These are phyloP conservation scores for Baorangia bicolor DNA, from an alignment of 768 basidiomycete genomes.

Conservation along the genomic window DNA sequence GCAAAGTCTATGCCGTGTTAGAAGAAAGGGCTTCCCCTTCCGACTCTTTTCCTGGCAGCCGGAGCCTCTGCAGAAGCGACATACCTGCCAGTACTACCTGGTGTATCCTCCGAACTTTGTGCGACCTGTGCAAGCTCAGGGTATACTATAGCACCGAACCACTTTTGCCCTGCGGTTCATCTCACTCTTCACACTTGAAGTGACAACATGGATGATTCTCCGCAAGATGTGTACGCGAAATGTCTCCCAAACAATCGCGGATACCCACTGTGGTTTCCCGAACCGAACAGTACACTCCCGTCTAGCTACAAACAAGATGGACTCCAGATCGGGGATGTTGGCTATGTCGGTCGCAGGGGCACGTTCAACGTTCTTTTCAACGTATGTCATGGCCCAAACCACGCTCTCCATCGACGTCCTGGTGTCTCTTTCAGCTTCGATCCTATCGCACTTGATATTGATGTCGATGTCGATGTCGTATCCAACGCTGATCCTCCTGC, in stretches of 20 bases:
- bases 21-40: no score
- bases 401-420: background rate
- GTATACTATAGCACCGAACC: no score
- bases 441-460: background rate
- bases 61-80: no score
- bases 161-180: no score
- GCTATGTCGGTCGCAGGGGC: conserved; percentile 26
- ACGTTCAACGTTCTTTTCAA: conserved; percentile 35
- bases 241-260: conserved; percentile 20
- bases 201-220: background rate
- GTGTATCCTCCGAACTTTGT: no score
- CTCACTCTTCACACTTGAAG: background rate
- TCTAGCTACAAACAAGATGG: conserved; percentile 23
- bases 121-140: no score
- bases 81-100: no score
- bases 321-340: conserved; percentile 36
- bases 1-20: no score
- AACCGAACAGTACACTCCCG: conserved; percentile 22
- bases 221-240: no score
- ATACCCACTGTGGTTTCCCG: conserved; percentile 32
- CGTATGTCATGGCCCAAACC: conserved; percentile 8
- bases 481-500: background rate
- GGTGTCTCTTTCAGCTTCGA: background rate
- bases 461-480: background rate
- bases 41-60: no score